Percentiles rank a stretch among this genome's conserved stretches.
Conservation (phyloP, 495 filamentous ascomycete genomes). For the Penicillium turbatum region DNA sequence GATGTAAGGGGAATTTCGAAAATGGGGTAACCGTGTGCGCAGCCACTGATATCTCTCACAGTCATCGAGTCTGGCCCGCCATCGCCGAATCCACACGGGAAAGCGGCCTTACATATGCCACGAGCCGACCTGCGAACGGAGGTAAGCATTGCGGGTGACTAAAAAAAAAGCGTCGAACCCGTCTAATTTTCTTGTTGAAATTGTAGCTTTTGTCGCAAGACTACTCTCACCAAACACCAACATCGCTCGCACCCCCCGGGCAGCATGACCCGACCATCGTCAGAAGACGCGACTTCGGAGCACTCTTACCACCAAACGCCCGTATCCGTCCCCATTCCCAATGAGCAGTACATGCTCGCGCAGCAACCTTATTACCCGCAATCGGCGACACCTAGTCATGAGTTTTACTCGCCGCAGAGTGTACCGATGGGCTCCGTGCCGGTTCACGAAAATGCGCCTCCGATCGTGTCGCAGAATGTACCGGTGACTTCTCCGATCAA, state of each 20-base stretch:
- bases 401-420: conserved; percentile 37
- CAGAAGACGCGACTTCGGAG: conserved; percentile 41
- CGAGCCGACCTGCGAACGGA: conserved; percentile 73
- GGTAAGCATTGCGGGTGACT: conserved; percentile 46
- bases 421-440: conserved; percentile 33
- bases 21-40: not conserved
- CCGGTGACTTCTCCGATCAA: conserved; percentile 33
- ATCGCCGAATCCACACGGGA: conserved; percentile 82
- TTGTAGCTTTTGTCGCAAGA: conserved; percentile 78
- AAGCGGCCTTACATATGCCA: conserved; percentile 80
- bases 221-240: conserved; percentile 82
- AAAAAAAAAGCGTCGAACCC: not conserved
- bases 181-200: conserved; percentile 3
- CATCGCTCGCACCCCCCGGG: conserved; percentile 64
- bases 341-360: conserved; percentile 38
- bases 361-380: conserved; percentile 41
- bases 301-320: conserved; percentile 36
- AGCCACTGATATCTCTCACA: conserved; percentile 25
- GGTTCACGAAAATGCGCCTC: conserved; percentile 26
- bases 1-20: conserved; percentile 59
- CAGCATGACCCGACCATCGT: conserved; percentile 41
- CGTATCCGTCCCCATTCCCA: conserved; percentile 27
- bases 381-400: conserved; percentile 35
- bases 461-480: conserved; percentile 31
- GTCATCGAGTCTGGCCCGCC: conserved; percentile 84